A percentile compares a stretch with the other conserved stretches of the same genome.
These are phyloP conservation scores for Xylaria sp. DNA, from an alignment of 495 filamentous ascomycete genomes.

Conservation along the genomic window DNA sequence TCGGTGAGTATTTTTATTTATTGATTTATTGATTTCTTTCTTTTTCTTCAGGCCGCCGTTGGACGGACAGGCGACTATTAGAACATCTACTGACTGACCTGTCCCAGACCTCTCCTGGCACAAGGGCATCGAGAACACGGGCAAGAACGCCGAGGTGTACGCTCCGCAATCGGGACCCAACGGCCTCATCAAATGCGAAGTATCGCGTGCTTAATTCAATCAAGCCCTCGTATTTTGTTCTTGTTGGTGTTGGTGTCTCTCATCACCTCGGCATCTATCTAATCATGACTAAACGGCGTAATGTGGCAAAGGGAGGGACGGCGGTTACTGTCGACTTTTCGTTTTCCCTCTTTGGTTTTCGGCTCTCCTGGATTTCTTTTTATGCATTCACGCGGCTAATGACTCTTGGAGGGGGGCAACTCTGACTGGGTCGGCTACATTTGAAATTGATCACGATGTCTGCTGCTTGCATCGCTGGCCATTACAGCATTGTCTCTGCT, in stretches of 20 bases:
- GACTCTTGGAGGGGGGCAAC: conserved; percentile 13
- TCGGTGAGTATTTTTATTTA: conserved; percentile 77
- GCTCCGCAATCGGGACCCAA: conserved; percentile 93
- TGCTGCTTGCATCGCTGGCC: not conserved
- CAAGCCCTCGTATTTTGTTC: no score
- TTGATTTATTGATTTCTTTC: no score
- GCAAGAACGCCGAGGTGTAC: conserved; percentile 95
- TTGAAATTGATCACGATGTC: conserved; percentile 6
- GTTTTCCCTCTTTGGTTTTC: conserved; percentile 20
- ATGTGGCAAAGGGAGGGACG: not conserved
- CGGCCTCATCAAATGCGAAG: conserved; percentile 94
- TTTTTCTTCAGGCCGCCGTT: not conserved
- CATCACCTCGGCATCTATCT: conserved; percentile 59
- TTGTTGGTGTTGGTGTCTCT: conserved; percentile 38
- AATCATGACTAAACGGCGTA: conserved; percentile 27
- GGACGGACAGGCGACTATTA: not conserved
- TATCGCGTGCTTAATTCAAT: conserved; percentile 65
- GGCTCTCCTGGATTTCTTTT: conserved; percentile 18
- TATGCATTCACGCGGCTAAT: conserved; percentile 22
- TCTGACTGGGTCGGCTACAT: conserved; percentile 8
- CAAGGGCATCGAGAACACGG: conserved; percentile 95
- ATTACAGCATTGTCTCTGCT: conserved; percentile 18
- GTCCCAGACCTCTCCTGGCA: conserved; percentile 88
- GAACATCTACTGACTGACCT: not conserved
- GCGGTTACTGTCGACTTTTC: conserved; percentile 20